Conservation (phyloP, 2,329 filamentous ascomycete genomes). For the Nemania sp. region DNA sequence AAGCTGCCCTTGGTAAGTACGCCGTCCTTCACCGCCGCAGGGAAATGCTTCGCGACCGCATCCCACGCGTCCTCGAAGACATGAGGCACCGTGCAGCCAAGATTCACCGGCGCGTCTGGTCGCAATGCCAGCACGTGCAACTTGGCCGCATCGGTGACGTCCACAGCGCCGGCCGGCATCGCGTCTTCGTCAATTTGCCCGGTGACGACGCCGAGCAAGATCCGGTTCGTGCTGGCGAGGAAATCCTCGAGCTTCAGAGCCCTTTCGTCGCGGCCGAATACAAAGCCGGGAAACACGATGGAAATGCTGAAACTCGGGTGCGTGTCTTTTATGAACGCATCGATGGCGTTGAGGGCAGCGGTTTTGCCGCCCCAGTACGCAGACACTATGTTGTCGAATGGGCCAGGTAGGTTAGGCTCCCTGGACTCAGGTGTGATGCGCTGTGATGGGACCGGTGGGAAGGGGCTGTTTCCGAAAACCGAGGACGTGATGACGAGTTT, state of each 20-base stretch:
- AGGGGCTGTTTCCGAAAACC: neutral
- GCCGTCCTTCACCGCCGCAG: conserved; percentile 14
- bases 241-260: conserved; percentile 8
- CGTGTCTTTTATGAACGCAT: conserved; percentile 7
- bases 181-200: neutral
- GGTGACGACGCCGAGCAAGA: conserved; percentile 10
- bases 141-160: conserved; percentile 15
- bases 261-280: conserved; percentile 20
- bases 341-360: conserved; percentile 7
- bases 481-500: conserved; percentile 3
- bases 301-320: conserved; percentile 8
- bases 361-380: conserved; percentile 8
- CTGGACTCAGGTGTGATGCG: neutral
- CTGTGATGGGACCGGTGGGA: neutral
- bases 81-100: conserved; percentile 10
- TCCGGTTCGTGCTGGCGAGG: conserved; percentile 7
- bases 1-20: conserved; percentile 13
- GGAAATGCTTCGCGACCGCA: conserved; percentile 15
- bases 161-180: conserved; percentile 10
- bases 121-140: conserved; percentile 12
- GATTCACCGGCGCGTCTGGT: conserved; percentile 11
- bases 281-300: conserved; percentile 21
- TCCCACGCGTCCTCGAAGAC: conserved; percentile 22
- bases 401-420: neutral
- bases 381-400: neutral